Evolutionary conservation across 2,329 filamentous ascomycete species (phyloP).

Genomic region (Penicillium sp.): DNA sequence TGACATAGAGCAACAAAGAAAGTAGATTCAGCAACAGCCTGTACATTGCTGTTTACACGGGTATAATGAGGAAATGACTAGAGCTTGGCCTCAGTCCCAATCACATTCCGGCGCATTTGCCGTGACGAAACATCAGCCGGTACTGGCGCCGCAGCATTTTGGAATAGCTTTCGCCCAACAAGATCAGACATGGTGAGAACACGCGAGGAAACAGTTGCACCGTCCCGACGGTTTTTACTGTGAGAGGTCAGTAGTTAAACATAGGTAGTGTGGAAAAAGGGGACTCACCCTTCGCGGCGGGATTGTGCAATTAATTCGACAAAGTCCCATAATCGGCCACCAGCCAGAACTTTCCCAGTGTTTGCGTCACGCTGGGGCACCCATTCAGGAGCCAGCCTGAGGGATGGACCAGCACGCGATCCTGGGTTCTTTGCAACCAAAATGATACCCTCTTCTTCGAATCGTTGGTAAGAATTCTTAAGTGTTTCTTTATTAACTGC

Average conservation of each 20-base stretch:
- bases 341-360: conserved; percentile 62
- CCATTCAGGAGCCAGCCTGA: conserved; percentile 75
- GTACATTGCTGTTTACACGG: background rate
- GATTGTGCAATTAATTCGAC: conserved; percentile 81
- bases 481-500: conserved; percentile 97
- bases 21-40: background rate
- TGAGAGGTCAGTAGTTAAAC: background rate
- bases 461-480: conserved; percentile 85
- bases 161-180: conserved; percentile 68
- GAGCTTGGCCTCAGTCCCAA: conserved; percentile 36
- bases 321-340: conserved; percentile 86
- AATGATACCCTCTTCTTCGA: conserved; percentile 88
- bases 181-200: conserved; percentile 75
- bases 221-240: conserved; percentile 87
- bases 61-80: conserved; percentile 16
- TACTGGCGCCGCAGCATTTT: conserved; percentile 30
- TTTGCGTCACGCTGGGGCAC: conserved; percentile 62
- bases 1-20: background rate
- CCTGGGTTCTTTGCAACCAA: conserved; percentile 68
- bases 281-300: conserved; percentile 69
- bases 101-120: conserved; percentile 38
- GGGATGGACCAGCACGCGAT: conserved; percentile 36
- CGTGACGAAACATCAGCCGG: conserved; percentile 35
- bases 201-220: conserved; percentile 78
- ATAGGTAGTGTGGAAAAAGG: background rate